phyloP scores from a whole-genome alignment of 805 yeast genomes.

The Blastobotrys mokoenaii region DNA sequence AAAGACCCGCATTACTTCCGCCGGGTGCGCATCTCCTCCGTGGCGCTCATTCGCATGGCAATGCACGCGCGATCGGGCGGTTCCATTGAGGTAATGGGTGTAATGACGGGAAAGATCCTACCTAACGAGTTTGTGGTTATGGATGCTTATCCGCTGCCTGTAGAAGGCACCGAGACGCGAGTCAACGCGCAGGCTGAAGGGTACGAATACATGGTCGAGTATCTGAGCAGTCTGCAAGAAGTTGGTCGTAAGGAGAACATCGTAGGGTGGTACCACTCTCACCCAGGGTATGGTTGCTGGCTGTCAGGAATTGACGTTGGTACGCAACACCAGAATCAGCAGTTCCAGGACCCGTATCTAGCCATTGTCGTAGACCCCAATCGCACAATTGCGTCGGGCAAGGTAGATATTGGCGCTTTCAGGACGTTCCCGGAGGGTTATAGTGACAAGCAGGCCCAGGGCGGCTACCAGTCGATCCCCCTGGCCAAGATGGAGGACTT shows the following conservation, averaged over 20 bases:
- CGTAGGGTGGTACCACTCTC: constrained; percentile 96
- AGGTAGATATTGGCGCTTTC: constrained; percentile 82
- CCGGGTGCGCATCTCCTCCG: constrained; percentile 53
- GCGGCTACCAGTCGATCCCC: constrained; percentile 31
- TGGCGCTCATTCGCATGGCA: constrained; percentile 69
- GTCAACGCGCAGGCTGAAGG: constrained; percentile 94
- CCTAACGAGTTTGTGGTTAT: constrained; percentile 43
- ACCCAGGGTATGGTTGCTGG: constrained; percentile 98
- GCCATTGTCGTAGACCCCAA: constrained; percentile 86
- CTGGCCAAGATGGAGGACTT: constrained; percentile 49
- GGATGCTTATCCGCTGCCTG: constrained; percentile 84
- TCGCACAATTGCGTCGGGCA: constrained; percentile 51
- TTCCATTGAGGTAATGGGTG: constrained; percentile 88
- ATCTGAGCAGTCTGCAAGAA: constrained; percentile 47
- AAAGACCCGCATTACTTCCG: constrained; percentile 52
- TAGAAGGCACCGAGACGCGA: constrained; percentile 91
- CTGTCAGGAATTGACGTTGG: constrained; percentile 86
- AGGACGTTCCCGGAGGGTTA: constrained; percentile 50
- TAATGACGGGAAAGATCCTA: constrained; percentile 72
- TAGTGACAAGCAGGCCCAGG: constrained; percentile 15
- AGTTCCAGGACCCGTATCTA: constrained; percentile 83
- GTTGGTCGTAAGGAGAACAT: constrained; percentile 56
- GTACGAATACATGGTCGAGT: constrained; percentile 89
- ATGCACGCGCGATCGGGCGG: constrained; percentile 81
- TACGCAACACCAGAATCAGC: constrained; percentile 79